A percentile compares a stretch with the other conserved stretches of the same genome.
These are phyloP conservation scores for Oenanthe sinensis DNA, from an alignment of 129 eudicot species.

Conservation along the genomic window DNA sequence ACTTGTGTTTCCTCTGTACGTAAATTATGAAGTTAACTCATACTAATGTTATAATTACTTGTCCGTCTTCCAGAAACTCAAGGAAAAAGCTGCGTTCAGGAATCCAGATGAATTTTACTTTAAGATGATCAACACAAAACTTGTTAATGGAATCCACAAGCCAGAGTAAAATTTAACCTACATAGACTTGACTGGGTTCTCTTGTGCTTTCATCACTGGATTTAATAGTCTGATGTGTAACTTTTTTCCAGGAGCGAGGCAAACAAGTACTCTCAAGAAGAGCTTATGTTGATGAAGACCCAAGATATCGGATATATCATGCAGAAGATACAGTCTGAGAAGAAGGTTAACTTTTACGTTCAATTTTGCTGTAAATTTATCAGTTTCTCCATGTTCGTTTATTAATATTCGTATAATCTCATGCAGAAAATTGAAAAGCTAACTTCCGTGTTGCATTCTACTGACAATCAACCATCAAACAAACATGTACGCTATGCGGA, in stretches of 20 bases:
- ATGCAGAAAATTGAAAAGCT: conserved; percentile 88
- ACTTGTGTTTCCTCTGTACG: background rate
- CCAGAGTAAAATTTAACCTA: conserved; percentile 21
- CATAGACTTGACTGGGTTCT: background rate
- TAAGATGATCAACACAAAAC: conserved; percentile 66
- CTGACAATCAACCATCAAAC: conserved; percentile 54
- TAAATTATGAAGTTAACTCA: background rate
- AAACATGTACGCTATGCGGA: conserved; percentile 72
- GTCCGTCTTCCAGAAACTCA: conserved; percentile 67
- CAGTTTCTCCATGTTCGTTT: background rate
- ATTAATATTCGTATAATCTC: conserved; percentile 13
- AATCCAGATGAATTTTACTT: conserved; percentile 95
- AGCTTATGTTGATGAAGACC: conserved; percentile 85
- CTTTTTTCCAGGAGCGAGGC: conserved; percentile 45
- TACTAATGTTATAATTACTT: background rate
- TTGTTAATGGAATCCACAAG: conserved; percentile 72
- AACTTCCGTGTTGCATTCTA: conserved; percentile 52
- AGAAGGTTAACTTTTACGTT: conserved; percentile 38
- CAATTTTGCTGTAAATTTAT: background rate
- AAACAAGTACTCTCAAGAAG: conserved; percentile 62
- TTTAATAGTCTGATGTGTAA: conserved; percentile 10
- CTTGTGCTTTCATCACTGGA: background rate
- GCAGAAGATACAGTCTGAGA: conserved; percentile 86
- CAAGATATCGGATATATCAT: conserved; percentile 86
- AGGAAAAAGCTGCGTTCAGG: conserved; percentile 74